These are phyloP conservation scores for Boletellus ananas DNA, from an alignment of 768 basidiomycete species.

Conservation along the genomic window DNA sequence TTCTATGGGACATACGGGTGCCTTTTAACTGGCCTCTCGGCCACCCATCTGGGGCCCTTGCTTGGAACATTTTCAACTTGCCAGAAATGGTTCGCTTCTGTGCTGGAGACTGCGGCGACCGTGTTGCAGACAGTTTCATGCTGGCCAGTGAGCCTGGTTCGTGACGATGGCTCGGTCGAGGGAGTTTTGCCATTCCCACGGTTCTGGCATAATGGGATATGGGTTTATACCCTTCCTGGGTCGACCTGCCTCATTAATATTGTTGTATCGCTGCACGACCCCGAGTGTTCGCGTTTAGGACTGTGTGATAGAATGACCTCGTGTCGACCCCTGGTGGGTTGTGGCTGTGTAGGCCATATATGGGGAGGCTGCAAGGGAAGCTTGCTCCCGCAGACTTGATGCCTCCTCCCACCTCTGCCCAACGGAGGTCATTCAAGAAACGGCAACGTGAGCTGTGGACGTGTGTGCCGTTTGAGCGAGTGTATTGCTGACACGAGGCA, in stretches of 20 bases:
- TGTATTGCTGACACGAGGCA: neutral
- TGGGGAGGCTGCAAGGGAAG: constrained; percentile 8
- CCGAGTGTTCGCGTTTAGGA: too few relatives aligned
- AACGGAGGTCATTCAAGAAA: constrained; percentile 19
- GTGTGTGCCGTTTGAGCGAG: neutral
- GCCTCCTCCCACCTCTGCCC: constrained; percentile 19
- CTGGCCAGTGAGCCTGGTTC: constrained; percentile 44
- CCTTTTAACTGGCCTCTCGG: constrained; percentile 77
- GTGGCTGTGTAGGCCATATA: constrained; percentile 20
- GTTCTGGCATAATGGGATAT: constrained; percentile 78
- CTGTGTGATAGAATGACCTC: too few relatives aligned
- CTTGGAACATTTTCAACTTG: constrained; percentile 81
- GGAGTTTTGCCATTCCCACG: constrained; percentile 81
- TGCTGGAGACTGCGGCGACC: constrained; percentile 71
- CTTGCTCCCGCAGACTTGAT: constrained; percentile 16
- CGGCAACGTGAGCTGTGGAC: constrained; percentile 15
- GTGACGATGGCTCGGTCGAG: constrained; percentile 54
- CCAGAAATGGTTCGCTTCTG: constrained; percentile 75
- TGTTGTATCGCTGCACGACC: too few relatives aligned
- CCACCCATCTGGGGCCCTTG: constrained; percentile 77
- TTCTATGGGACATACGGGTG: constrained; percentile 61
- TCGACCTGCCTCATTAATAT: constrained; percentile 37
- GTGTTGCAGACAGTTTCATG: constrained; percentile 18
- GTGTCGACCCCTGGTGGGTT: neutral
- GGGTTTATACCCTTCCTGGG: constrained; percentile 71